These are phyloP conservation scores for Leccinum solheimii DNA, from an alignment of 1,284 basidiomycete genomes.

Conservation along the genomic window DNA sequence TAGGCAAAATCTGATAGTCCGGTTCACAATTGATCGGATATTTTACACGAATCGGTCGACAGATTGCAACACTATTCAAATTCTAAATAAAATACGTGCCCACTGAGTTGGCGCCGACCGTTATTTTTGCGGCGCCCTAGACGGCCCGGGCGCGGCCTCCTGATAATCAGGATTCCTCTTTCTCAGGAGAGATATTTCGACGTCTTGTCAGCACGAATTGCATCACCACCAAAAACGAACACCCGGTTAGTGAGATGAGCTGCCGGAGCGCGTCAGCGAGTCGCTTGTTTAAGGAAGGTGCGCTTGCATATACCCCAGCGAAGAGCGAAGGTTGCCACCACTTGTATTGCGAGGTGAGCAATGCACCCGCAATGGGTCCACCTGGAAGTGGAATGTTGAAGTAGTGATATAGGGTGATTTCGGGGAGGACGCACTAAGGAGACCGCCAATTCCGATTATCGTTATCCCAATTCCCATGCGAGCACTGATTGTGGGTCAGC, in stretches of 20 bases:
- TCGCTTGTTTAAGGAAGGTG: background rate
- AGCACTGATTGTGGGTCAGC: conserved; percentile 14
- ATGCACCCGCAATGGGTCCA: conserved; percentile 28
- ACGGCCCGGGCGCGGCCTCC: background rate
- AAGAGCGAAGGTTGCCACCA: conserved; percentile 34
- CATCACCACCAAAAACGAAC: conserved; percentile 16
- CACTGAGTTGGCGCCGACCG: too few relatives aligned
- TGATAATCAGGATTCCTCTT: background rate
- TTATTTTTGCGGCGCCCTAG: background rate
- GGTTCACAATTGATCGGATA: background rate
- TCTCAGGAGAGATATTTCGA: background rate
- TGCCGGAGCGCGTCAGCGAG: background rate
- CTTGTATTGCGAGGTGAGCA: conserved; percentile 28
- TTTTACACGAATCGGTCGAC: background rate
- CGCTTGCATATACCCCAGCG: conserved; percentile 20
- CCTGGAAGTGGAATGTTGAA: conserved; percentile 15
- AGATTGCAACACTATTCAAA: background rate
- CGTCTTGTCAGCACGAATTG: conserved; percentile 14
- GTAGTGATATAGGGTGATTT: background rate
- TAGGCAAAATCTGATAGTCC: too few relatives aligned
- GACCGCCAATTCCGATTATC: conserved; percentile 11
- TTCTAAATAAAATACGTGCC: background rate
- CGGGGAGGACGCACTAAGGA: conserved; percentile 14
- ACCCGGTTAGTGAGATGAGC: conserved; percentile 12
- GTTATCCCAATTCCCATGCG: conserved; percentile 27